Conservation (phyloP, 2,329 filamentous ascomycete genomes). For the Xenosphaeropsis pyriputrescens region DNA sequence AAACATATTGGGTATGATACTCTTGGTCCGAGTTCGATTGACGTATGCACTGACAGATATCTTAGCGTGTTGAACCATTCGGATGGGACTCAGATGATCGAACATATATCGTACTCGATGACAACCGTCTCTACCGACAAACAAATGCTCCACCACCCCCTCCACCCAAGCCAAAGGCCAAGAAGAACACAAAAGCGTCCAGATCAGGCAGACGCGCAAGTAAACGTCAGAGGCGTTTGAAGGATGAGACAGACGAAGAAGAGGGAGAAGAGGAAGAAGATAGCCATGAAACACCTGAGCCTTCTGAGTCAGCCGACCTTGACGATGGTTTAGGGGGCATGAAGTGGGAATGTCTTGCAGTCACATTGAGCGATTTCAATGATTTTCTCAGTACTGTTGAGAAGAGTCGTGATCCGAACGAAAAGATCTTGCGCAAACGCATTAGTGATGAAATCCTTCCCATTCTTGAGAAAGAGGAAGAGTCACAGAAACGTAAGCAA, state of each 20-base stretch:
- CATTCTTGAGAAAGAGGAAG: conserved; percentile 64
- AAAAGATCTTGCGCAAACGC: conserved; percentile 60
- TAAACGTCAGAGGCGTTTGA: conserved; percentile 47
- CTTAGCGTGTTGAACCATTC: conserved; percentile 59
- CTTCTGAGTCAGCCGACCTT: conserved; percentile 23
- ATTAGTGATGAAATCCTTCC: conserved; percentile 71
- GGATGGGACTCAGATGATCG: conserved; percentile 85
- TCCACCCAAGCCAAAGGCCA: conserved; percentile 40
- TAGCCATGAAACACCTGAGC: conserved; percentile 23
- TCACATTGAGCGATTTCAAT: conserved; percentile 66
- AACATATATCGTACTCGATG: conserved; percentile 81
- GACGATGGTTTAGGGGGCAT: conserved; percentile 59
- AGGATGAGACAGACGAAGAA: conserved; percentile 27
- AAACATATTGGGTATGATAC: conserved; percentile 63
- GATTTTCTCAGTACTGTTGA: conserved; percentile 55
- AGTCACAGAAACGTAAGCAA: conserved; percentile 59
- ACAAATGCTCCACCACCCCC: conserved; percentile 57
- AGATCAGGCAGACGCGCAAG: conserved; percentile 50
- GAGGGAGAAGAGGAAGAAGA: conserved; percentile 23
- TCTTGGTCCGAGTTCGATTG: not conserved
- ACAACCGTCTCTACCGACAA: conserved; percentile 81
- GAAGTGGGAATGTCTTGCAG: conserved; percentile 83
- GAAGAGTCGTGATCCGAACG: conserved; percentile 70
- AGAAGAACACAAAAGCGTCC: conserved; percentile 49
- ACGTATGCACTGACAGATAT: not conserved